Base-by-base conservation (phyloP, 75 land plant genomes). In the Picea sitchensis region DNA sequence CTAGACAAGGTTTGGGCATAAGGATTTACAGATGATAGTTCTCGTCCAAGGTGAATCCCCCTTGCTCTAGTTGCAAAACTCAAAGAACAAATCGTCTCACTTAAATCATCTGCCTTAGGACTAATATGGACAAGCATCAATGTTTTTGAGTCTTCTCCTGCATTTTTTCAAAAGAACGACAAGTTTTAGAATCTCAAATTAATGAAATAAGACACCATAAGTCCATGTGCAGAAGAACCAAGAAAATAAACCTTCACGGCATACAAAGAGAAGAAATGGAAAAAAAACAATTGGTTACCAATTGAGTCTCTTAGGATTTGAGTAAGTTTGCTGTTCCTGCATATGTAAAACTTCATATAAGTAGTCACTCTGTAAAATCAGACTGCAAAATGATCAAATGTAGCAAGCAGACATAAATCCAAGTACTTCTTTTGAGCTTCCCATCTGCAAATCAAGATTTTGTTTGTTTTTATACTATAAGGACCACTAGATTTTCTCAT, bases 261-360 rank as follows among this genome's bases (percentile, higher is more conserved):
- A 8, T 63, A 65, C 20, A 65, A 26, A n/a, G 20, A 8, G 3
- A 75, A 64, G 34, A 54, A 47, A 71, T 20, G 21, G 30, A 56
- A 54, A 62, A 41, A 21, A 69, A 30, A 60, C 1, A 5, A 14
- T 31, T 18, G 9, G 0, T 81, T 83, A 91, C 93, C 93, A 30
- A 91, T 80, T 57, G 86, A 89, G 74, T 89, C 93, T 67, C 85
- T 82, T 11, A 91, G 85, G 61, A 91, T 79, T 84, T 89, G 93
- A 17, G 93, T 91, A 15, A 91, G 87, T 81, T 91, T 91, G 91
- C 91, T 91, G 69, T 91, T 91, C 81, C 91, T 91, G 92, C 65
- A 76, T 18, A 56, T n/a, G 36, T 8, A 71, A 71, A 76, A 61
- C 23, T 14, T 71, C 11, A 17, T 21, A 69, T 71, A 17, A 69